Base-by-base conservation (phyloP, 2,329 filamentous ascomycete genomes). In the Penicillium sp. region DNA sequence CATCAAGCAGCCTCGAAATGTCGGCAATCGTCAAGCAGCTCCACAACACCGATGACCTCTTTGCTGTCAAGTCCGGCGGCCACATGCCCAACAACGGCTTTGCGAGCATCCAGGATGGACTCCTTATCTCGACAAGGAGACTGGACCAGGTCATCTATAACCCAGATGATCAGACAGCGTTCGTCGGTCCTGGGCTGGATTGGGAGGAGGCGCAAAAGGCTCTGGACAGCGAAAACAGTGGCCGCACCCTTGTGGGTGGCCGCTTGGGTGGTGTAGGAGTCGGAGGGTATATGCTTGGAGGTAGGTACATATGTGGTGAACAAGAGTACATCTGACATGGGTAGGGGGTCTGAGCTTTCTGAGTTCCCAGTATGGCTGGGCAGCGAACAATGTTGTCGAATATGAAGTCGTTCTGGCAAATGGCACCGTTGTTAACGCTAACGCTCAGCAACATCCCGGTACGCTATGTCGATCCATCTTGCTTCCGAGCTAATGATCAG, bases 11-110 rank as follows among this genome's bases (percentile, higher is more conserved):
- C 0, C 73, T 80, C 17, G 83, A 88, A 67, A 84, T 88, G 44
- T 78, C 84, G 0, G 76, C 78, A 9, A 79, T 85, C n/a, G 78
- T 88, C 51, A 79, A 77, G 29, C 76, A 83, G 31, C 77, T 88
- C 13, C 78, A 77, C 7, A 72, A 79, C 38, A 79, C 79, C 47
- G 76, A 79, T 44, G 83, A 82, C 58, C 73, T 84, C 6, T 85
- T 88, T 51, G 86, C 85, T 23, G 79, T 87, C 73, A 81, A 84
- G 70, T 79, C 81, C 9, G 84, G 84, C 7, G 81, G 81, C 0
- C 81, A 83, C 67, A 79, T 79, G 60, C 79, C 78, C 1, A 83
- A 81, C 61, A 78, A 79, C 61, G 78, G 79, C 38, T 83, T 81
- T 61, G 76, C 79, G 4, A 82, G 78, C 66, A 78, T 81, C 48